Evolutionary conservation across 2,329 filamentous ascomycete genomes (phyloP).

Genomic region (Bipolaris victoriae): DNA sequence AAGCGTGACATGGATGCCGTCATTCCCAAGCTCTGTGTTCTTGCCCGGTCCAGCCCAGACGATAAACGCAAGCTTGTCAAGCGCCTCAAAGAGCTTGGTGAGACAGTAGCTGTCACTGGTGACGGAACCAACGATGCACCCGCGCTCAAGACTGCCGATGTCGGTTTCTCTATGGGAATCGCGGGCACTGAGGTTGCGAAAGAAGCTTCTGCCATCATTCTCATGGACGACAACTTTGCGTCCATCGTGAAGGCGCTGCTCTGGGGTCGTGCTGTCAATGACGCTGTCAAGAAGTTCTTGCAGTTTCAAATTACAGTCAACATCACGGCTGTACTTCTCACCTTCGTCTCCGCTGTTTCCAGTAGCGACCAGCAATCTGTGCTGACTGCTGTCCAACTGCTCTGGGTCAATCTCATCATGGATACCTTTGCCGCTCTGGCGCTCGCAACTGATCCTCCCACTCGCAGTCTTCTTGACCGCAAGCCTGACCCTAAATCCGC

Average conservation of each 20-base stretch:
- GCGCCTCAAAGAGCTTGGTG: conserved; percentile 68
- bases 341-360: conserved; percentile 84
- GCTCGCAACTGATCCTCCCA: conserved; percentile 87
- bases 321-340: conserved; percentile 85
- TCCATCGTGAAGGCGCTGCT: conserved; percentile 85
- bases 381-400: conserved; percentile 84
- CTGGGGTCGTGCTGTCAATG: conserved; percentile 66
- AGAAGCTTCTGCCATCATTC: conserved; percentile 82
- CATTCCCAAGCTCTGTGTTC: conserved; percentile 69
- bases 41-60: conserved; percentile 72
- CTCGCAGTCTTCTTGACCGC: conserved; percentile 77
- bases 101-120: conserved; percentile 82
- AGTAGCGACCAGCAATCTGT: conserved; percentile 73
- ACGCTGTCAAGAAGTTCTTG: conserved; percentile 52
- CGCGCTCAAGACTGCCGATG: conserved; percentile 79
- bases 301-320: conserved; percentile 83
- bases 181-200: conserved; percentile 84
- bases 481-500: conserved; percentile 78
- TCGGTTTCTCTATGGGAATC: conserved; percentile 87
- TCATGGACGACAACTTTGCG: conserved; percentile 87
- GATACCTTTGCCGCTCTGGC: conserved; percentile 91
- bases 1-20: conserved; percentile 62
- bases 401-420: conserved; percentile 98
- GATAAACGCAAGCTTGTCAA: conserved; percentile 72
- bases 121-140: conserved; percentile 86